phyloP scores from a whole-genome alignment of 345 rosid species.

The Salix udensis region DNA sequence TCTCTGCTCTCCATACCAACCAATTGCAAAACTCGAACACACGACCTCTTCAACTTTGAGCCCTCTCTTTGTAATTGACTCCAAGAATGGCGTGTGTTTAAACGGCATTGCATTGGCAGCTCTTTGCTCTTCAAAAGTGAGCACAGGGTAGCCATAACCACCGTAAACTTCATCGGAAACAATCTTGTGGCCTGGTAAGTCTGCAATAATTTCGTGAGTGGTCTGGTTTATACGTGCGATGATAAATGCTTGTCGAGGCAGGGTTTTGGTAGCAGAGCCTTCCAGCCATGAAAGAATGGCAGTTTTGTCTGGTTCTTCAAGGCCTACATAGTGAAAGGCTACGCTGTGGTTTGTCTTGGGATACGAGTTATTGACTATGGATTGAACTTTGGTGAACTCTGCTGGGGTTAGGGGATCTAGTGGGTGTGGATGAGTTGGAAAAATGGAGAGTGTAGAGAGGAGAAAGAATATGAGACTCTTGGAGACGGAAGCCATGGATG shows the following conservation, averaged over 20 bases:
- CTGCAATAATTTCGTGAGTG: conserved; percentile 2
- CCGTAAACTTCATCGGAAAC: neutral
- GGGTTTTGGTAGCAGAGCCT: neutral
- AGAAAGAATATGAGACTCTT: neutral
- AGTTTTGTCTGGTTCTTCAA: conserved; percentile 18
- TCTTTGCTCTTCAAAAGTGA: neutral
- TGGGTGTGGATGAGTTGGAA: neutral
- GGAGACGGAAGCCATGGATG: neutral
- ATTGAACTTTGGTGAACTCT: conserved; percentile 7
- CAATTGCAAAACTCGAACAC: neutral
- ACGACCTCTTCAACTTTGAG: conserved; percentile 1
- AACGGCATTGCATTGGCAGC: neutral
- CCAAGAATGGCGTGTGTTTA: neutral
- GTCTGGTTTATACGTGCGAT: neutral
- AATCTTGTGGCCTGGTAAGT: neutral
- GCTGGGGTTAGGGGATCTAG: conserved; percentile 4
- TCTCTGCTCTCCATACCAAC: conserved; percentile 16
- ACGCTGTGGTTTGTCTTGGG: neutral
- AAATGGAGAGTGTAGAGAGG: neutral
- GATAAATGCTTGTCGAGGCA: conserved; percentile 11
- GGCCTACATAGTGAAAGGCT: conserved; percentile 20
- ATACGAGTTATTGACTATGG: neutral
- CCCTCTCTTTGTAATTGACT: conserved; percentile 9
- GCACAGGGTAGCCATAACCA: conserved; percentile 6
- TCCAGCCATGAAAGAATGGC: conserved; percentile 10